These are phyloP conservation scores for Xanthoparmelia taractica DNA, from an alignment of 495 filamentous ascomycete genomes.

Conservation along the genomic window DNA sequence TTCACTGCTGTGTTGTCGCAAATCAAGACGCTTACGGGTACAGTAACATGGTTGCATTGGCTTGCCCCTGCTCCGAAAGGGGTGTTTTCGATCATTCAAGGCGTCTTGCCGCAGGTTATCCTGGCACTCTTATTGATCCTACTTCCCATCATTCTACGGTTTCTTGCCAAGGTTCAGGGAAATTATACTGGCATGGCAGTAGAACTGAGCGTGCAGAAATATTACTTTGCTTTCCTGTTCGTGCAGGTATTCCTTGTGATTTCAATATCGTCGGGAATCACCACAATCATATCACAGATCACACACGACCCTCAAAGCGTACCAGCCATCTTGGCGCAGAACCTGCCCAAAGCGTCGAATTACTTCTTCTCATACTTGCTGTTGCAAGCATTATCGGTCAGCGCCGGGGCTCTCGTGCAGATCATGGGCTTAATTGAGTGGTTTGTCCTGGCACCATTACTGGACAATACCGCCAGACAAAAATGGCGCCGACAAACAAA, in stretches of 20 bases:
- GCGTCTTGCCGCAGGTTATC: constrained; percentile 74
- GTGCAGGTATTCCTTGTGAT: constrained; percentile 93
- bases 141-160: constrained; percentile 69
- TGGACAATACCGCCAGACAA: constrained; percentile 80
- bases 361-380: constrained; percentile 99
- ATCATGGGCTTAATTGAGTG: constrained; percentile 66
- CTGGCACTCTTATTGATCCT: constrained; percentile 73
- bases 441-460: constrained; percentile 67
- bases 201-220: constrained; percentile 77
- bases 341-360: constrained; percentile 82
- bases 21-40: constrained; percentile 56
- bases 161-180: constrained; percentile 68
- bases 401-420: constrained; percentile 86
- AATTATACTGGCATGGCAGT: constrained; percentile 73
- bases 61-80: constrained; percentile 53
- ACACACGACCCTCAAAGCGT: constrained; percentile 32
- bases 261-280: constrained; percentile 73
- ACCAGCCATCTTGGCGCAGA: constrained; percentile 65
- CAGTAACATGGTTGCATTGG: constrained; percentile 64
- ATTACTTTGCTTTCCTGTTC: constrained; percentile 93
- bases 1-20: constrained; percentile 78
- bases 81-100: constrained; percentile 67
- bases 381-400: constrained; percentile 82
- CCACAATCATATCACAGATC: constrained; percentile 49
- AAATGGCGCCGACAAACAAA: constrained; percentile 82